Base-by-base conservation (phyloP, 1,284 basidiomycete species). In the Gymnopus androsaceus region DNA sequence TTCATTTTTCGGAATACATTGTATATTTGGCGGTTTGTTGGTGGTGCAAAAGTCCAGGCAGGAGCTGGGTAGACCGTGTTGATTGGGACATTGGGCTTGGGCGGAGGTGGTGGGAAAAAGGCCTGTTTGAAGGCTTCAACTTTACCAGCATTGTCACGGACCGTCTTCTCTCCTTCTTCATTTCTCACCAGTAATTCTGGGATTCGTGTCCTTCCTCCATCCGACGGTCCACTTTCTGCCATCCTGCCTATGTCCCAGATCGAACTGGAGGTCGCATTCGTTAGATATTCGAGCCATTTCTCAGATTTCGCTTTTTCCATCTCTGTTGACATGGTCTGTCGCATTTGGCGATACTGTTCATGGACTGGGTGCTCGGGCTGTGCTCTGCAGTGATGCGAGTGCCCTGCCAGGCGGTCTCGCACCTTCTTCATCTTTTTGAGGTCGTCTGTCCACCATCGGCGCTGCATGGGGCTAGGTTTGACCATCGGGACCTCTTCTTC, bases 71-170 rank as follows among this genome's bases (percentile, higher is more conserved):
- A 69, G 1, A 45, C 19, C 8, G 36, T 45, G 14, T 61, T 28
- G 1, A 15, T 7, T 23, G 61, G 57, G 19, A 56, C 47, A 12
- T 23, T 15, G 9, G 46, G 9, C 0, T 15, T 14, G 2, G 12
- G 48, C 27, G 41, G 65, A 55, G 56, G 62, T 2, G 54, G 48
- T 9, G 55, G 57, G 45, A 63, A 64, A 54, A 64, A 67, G 5
- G 79, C 7, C 69, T 84, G 51, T 74, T 78, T 62, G 72, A 79
- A 33, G 66, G 73, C 48, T 66, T 83, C 40, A 75, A 74, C 55
- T 64, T 74, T 66, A 72, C 75, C 64, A 66, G 77, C 61, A 65
- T 76, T 56, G 66, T 71, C 52, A 72, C 72, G 62, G 69, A 34
- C 54, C 14, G 9, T 27, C 19, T 25, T 46, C 25, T 30, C 27